Evolutionary conservation across 495 filamentous ascomycete genomes (phyloP), one percentile per base, ranked within the genome.

Genomic region (Neurospora pannonica): DNA sequence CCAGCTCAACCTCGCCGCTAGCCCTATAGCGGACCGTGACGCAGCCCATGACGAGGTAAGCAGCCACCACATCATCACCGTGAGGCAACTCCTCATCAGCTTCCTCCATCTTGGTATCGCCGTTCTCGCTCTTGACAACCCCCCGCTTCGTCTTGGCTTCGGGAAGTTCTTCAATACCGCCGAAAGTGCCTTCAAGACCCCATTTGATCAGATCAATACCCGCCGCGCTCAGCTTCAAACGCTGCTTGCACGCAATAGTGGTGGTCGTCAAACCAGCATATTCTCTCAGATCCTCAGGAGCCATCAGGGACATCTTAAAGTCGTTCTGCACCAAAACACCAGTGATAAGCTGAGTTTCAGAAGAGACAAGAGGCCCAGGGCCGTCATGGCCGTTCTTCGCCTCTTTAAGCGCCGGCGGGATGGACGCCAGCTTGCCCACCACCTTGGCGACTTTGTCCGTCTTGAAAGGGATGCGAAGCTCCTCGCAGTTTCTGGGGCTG

Each of bases 391-490:
- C 38, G 15, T 74, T 76, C 38, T 77, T 73, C 9, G 77, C 74
- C 15, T 77, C 70, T 1, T 79, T 80, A 91, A 38, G 92, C n/a
- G n/a, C n/a, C n/a, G n/a, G 93, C 2, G 91, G 86, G 40, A 95
- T 89, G 36, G 93, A 87, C 15, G 96, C 96, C 19, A 99, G 87
- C 80, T 94, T 96, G 73, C 97, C 96, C 17, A 99, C 96, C 17
- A 99, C 96, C 83, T 97, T 97, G 74, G 94, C 97, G 17, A 93
- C 88, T 79, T 98, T 99, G 77, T 98, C 96, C n/a, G 92, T 91
- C 78, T 91, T 94, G 86, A 98, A 98, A 0, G 96, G 95, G 74
- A 99, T 96, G 38, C 92, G 88, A n/a, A 99, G 86, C 79, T 97
- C 95, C 76, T 98, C 95, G 79, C 94, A 97, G 81, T 99, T 99